Evolutionary conservation across 208 protist species (phyloP).

Genomic region (Plasmodiophora brassicae): DNA sequence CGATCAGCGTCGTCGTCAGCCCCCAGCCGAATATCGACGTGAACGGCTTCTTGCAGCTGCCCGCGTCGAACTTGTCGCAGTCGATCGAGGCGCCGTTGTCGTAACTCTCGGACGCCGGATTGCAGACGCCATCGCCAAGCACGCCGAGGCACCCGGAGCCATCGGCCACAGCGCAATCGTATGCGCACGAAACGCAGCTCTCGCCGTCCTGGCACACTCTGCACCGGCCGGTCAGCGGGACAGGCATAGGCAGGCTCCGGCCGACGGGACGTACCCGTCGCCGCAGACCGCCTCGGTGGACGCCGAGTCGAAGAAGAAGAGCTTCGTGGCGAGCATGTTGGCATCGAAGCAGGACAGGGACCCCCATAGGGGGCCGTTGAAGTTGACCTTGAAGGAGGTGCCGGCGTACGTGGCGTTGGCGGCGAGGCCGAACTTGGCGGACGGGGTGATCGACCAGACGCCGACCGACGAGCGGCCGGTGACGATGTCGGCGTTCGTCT

Average conservation of each 20-base stretch:
- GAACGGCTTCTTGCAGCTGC: slow-evolving; percentile 8
- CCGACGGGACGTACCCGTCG: too few relatives aligned
- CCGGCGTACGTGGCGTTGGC: not conserved
- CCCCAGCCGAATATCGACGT: not conserved
- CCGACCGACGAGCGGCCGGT: not conserved
- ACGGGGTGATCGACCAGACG: not conserved
- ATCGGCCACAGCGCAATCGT: not conserved
- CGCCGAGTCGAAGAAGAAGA: not conserved
- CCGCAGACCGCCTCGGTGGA: too few relatives aligned
- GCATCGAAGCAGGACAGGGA: not conserved
- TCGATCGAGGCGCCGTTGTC: not conserved
- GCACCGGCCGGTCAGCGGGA: too few relatives aligned
- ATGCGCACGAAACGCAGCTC: not conserved
- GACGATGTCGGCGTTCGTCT: not conserved
- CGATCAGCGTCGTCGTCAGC: not conserved
- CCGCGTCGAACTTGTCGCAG: not conserved
- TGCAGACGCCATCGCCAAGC: not conserved
- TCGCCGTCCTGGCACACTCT: not conserved
- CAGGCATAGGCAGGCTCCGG: too few relatives aligned
- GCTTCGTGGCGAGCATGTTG: not conserved
- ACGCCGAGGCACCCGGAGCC: not conserved
- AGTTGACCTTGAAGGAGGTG: not conserved
- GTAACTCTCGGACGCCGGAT: not conserved
- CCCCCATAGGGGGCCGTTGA: not conserved
- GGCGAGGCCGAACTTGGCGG: not conserved